Evolutionary conservation across 106 monocot genomes (phyloP), one percentile per base, ranked within the genome.

Genomic region (Xerophyta viscosa): DNA sequence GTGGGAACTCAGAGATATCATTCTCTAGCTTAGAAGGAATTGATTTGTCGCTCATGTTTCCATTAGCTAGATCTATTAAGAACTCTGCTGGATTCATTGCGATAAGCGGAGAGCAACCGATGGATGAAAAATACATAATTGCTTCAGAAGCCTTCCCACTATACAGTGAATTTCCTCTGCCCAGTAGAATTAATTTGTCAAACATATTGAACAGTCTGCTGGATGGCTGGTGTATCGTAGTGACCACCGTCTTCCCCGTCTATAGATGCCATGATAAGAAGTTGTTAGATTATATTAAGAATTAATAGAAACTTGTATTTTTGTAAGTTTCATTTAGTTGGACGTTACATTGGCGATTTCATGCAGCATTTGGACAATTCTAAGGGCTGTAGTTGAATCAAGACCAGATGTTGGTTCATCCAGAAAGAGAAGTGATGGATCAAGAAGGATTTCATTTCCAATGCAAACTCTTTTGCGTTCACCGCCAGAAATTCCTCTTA

Each of bases 1-100:
- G 21, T 76, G 79, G n/a, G n/a, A n/a, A n/a, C n/a, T n/a, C n/a
- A n/a, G n/a, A n/a, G 54, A 80, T 84, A 44, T 30, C 77, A 47
- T 80, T 71, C 28, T 84, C 70, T 52, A 90, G 57, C 45, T 77
- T 79, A 24, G 74, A 67, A 42, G 84, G 80, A 44, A 84, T 37
- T 0, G 89, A 80, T 8, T 74, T 49, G 59, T 84, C 89, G 54
- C 31, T 80, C 31, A 64, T 70, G 62, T 80, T 84, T 4, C 89
- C 89, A 69, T 74, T 90, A 29, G 89, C 79, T 48, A 89, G 76
- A 53, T 89, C 84, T 31, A 89, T 65, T 61, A 89, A 54, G 57
- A 90, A 90, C 51, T 90, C 89, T 63, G 84, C 89, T 47, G 89
- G 89, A 49, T 90, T 90, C 84, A 90, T 90, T 22, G 89, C 64